Evolutionary conservation across 2,329 filamentous ascomycete species (phyloP).

Genomic region (Pyricularia sp.): DNA sequence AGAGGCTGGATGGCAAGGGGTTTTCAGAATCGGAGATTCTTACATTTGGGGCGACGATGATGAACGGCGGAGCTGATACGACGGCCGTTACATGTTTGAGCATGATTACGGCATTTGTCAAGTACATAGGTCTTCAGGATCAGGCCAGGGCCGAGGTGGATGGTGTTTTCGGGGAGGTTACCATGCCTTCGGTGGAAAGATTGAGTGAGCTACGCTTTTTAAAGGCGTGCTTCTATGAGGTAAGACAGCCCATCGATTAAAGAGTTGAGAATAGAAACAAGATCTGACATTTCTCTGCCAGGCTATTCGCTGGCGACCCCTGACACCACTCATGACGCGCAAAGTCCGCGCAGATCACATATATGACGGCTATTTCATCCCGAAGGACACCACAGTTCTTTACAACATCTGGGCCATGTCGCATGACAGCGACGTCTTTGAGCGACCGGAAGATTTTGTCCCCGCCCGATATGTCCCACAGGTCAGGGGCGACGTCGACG

Average conservation of each 20-base stretch:
- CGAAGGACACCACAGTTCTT: slow-evolving; percentile 29
- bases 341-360: slow-evolving; percentile 30
- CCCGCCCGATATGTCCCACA: slow-evolving; percentile 7
- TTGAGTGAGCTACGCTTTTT: slow-evolving; percentile 19
- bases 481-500: not conserved
- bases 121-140: slow-evolving; percentile 27
- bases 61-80: slow-evolving; percentile 37
- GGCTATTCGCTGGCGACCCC: slow-evolving; percentile 25
- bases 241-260: not conserved
- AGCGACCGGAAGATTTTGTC: slow-evolving; percentile 10
- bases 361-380: slow-evolving; percentile 35
- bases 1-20: not conserved
- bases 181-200: slow-evolving; percentile 19
- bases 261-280: slow-evolving; percentile 17
- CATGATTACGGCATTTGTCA: slow-evolving; percentile 32
- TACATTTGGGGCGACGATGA: slow-evolving; percentile 21
- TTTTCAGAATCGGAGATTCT: slow-evolving; percentile 15
- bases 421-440: slow-evolving; percentile 11
- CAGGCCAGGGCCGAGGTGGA: slow-evolving; percentile 30
- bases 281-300: slow-evolving; percentile 5
- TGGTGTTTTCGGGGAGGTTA: slow-evolving; percentile 18
- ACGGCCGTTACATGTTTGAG: slow-evolving; percentile 32
- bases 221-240: slow-evolving; percentile 18
- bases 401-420: slow-evolving; percentile 19
- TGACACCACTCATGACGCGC: slow-evolving; percentile 24